Percentiles rank a stretch among this genome's conserved stretches.
phyloP scores from a whole-genome alignment of 257 asterid species.

The Marsdenia floribunda region DNA sequence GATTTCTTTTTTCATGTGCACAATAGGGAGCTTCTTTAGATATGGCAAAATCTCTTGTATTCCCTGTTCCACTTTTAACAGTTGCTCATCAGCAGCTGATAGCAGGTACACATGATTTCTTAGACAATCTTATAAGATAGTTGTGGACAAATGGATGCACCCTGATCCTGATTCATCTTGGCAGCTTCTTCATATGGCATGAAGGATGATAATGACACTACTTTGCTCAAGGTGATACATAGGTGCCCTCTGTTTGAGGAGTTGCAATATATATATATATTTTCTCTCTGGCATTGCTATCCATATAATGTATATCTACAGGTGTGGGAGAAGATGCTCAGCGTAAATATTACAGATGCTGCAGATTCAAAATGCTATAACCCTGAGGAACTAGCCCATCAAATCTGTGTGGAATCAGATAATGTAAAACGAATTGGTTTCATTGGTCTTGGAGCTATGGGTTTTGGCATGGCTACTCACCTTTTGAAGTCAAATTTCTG shows the following conservation, averaged over 20 bases:
- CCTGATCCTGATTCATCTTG: conserved; percentile 15
- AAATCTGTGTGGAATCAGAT: conserved; percentile 53
- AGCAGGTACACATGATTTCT: conserved; percentile 52
- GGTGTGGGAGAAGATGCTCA: conserved; percentile 82
- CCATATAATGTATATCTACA: conserved; percentile 28
- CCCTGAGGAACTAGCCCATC: conserved; percentile 71
- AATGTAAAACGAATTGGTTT: conserved; percentile 67
- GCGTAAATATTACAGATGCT: conserved; percentile 63
- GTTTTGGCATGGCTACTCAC: conserved; percentile 99
- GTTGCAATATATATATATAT: conserved; percentile 14
- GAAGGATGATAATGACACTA: conserved; percentile 37
- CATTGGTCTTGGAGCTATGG: conserved; percentile 99
- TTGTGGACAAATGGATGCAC: conserved; percentile 12
- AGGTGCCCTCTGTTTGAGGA: conserved; percentile 13
- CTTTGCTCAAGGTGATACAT: conserved; percentile 51
- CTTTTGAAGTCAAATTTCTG: conserved; percentile 73
- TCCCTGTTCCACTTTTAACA: conserved; percentile 75
- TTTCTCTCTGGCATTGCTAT: conserved; percentile 6
- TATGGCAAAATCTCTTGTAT: conserved; percentile 59
- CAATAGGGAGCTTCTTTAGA: conserved; percentile 66
- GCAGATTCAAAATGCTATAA: conserved; percentile 55
- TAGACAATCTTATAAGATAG: conserved; percentile 1
- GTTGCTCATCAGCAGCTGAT: conserved; percentile 91
- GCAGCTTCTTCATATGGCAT: conserved; percentile 57
- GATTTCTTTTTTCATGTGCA: conserved; percentile 21